Conservation (phyloP, 495 filamentous ascomycete genomes). For the Tetracladium setigerum region DNA sequence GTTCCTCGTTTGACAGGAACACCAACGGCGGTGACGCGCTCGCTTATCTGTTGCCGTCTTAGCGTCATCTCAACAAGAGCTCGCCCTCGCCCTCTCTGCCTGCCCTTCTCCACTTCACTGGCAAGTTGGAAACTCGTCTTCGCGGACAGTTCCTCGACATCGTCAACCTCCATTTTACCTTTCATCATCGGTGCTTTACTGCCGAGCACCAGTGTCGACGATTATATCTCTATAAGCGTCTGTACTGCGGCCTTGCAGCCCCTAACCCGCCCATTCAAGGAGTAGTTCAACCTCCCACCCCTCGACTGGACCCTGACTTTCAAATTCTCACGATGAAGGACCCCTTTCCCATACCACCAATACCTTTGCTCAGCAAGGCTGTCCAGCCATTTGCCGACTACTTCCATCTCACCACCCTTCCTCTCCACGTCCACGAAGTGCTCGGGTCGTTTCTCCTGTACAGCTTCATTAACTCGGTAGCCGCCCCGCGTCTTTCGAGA, state of each 20-base stretch:
- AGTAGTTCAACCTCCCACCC: neutral
- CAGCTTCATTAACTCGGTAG: slow-evolving; percentile 59
- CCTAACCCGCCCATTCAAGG: too few species aligned
- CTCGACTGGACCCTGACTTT: neutral
- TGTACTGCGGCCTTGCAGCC: neutral
- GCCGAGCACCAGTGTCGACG: neutral
- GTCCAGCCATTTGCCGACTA: slow-evolving; percentile 51
- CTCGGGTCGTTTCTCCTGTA: slow-evolving; percentile 67
- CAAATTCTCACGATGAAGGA: slow-evolving; percentile 49
- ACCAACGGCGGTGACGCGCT: too few species aligned
- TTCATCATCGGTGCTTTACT: neutral
- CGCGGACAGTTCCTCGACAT: neutral
- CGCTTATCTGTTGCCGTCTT: too few species aligned
- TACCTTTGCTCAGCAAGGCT: slow-evolving; percentile 42
- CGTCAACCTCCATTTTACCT: neutral
- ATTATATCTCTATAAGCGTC: neutral
- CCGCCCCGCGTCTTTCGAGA: slow-evolving; percentile 70
- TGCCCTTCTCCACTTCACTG: too few species aligned
- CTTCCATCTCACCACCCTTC: slow-evolving; percentile 59
- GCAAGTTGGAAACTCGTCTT: neutral
- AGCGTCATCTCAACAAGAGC: too few species aligned
- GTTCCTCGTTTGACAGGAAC: too few species aligned
- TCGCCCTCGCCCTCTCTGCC: too few species aligned
- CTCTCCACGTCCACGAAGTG: slow-evolving; percentile 86
- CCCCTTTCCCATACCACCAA: slow-evolving; percentile 56